Conservation (phyloP, 2,329 filamentous ascomycete genomes). For the Dryadomyces quercivorus region DNA sequence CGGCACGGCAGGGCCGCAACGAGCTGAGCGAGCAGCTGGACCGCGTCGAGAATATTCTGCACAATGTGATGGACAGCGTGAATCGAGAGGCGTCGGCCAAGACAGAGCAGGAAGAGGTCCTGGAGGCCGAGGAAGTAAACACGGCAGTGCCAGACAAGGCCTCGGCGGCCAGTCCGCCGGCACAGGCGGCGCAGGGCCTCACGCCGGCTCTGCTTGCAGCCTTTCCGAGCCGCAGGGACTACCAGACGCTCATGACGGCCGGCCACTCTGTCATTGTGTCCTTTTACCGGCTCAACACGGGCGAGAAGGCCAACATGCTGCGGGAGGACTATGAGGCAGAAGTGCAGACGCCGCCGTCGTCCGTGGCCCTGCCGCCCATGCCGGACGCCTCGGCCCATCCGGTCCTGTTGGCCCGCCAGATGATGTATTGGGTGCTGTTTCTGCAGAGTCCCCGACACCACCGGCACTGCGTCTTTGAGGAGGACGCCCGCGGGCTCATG, state of each 20-base stretch:
- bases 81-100: background rate
- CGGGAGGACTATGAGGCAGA: too few species aligned
- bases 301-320: background rate
- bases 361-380: background rate
- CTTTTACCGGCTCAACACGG: background rate
- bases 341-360: background rate
- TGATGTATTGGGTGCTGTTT: background rate
- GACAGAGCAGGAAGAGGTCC: background rate
- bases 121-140: background rate
- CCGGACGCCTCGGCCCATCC: background rate
- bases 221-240: background rate
- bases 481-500: slow-evolving; percentile 17
- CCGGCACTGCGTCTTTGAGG: background rate
- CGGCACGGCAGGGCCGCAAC: background rate
- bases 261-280: background rate
- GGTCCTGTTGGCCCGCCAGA: background rate
- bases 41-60: background rate
- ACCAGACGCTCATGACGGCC: background rate
- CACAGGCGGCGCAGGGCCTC: background rate
- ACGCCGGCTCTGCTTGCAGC: background rate
- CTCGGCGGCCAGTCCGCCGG: background rate
- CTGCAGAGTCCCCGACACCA: background rate
- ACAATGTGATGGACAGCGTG: background rate
- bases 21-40: background rate
- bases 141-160: background rate